Conservation (phyloP, 2,329 filamentous ascomycete genomes). For the Neofusicoccum parvum region DNA sequence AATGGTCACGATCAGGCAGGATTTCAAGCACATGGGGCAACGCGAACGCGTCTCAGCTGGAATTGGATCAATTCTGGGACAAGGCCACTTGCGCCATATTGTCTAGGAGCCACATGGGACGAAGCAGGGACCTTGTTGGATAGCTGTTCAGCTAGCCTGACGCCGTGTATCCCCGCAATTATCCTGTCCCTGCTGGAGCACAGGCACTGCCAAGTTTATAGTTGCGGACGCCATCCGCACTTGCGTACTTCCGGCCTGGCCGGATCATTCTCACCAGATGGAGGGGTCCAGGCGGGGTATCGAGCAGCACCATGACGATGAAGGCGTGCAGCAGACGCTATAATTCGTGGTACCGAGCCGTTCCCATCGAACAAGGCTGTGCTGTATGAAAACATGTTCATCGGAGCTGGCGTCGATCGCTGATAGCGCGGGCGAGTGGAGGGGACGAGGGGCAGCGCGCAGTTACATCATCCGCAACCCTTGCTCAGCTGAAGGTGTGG, state of each 20-base stretch:
- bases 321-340: background rate
- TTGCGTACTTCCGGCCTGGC: slow-evolving; percentile 9
- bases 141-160: slow-evolving; percentile 5
- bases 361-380: background rate
- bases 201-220: background rate
- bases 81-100: background rate
- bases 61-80: background rate
- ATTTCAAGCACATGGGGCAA: background rate
- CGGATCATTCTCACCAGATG: background rate
- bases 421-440: slow-evolving; percentile 10
- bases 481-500: slow-evolving; percentile 11
- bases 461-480: slow-evolving; percentile 20
- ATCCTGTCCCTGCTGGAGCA: background rate
- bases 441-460: background rate
- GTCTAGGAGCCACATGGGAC: background rate
- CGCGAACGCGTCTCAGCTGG: background rate
- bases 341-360: background rate
- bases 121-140: background rate
- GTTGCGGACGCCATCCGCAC: background rate
- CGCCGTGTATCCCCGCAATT: slow-evolving; percentile 8
- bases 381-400: background rate
- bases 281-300: background rate
- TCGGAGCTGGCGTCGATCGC: background rate
- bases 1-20: background rate
- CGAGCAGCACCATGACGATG: slow-evolving; percentile 7